Percentiles rank a stretch among this genome's conserved stretches.
These are phyloP conservation scores for Monosporascus sp. DNA, from an alignment of 2,329 filamentous ascomycete genomes.

Conservation along the genomic window DNA sequence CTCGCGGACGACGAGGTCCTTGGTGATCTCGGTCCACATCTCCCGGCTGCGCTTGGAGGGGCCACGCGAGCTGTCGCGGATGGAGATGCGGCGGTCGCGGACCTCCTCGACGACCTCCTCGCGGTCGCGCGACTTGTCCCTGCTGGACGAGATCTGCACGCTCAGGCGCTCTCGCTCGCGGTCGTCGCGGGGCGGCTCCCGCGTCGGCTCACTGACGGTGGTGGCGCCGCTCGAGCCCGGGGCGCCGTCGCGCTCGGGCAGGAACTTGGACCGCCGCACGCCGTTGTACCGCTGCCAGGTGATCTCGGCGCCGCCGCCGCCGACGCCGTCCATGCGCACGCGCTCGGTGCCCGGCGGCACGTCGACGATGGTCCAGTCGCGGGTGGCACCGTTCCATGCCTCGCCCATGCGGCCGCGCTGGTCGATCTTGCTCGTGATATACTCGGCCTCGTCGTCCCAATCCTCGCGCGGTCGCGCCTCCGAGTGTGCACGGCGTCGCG, in stretches of 20 bases:
- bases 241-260: slow-evolving; percentile 58
- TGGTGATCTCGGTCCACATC: slow-evolving; percentile 97
- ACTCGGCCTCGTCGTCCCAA: slow-evolving; percentile 63
- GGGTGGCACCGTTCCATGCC: slow-evolving; percentile 67
- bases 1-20: slow-evolving; percentile 80
- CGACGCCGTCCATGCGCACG: slow-evolving; percentile 75
- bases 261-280: slow-evolving; percentile 67
- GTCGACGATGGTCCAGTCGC: slow-evolving; percentile 77
- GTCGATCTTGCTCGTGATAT: slow-evolving; percentile 52
- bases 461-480: slow-evolving; percentile 39
- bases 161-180: slow-evolving; percentile 33
- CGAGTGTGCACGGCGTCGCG: slow-evolving; percentile 47
- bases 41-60: slow-evolving; percentile 48
- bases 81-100: slow-evolving; percentile 43
- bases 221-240: slow-evolving; percentile 29
- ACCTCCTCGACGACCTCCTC: slow-evolving; percentile 52
- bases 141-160: slow-evolving; percentile 34
- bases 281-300: slow-evolving; percentile 78
- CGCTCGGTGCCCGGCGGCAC: slow-evolving; percentile 78
- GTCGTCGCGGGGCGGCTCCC: slow-evolving; percentile 23
- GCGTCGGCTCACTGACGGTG: slow-evolving; percentile 28
- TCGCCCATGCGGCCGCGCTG: slow-evolving; percentile 64
- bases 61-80: slow-evolving; percentile 28
- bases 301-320: slow-evolving; percentile 70
- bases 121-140: slow-evolving; percentile 29